Conservation (phyloP, 148 eudicot species). For the Mesembryanthemum crystallinum region DNA sequence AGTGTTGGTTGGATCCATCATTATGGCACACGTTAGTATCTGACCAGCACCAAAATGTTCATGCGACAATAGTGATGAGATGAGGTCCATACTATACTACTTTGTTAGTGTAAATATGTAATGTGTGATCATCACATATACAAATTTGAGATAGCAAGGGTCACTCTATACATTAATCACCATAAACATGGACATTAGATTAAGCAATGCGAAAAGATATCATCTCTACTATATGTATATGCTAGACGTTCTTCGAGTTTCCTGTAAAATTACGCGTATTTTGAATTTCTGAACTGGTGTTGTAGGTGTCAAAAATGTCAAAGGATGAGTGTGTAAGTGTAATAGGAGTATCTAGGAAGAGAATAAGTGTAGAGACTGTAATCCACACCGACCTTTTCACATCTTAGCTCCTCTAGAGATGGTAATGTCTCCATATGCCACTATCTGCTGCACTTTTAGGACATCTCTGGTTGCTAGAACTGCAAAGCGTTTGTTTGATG, state of each 20-base stretch:
- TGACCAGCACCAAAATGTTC: not conserved
- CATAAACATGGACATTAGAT: not conserved
- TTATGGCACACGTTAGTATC: constrained; percentile 14
- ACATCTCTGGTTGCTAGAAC: constrained; percentile 74
- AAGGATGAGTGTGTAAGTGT: not conserved
- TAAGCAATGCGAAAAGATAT: constrained; percentile 2
- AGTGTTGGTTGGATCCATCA: constrained; percentile 18
- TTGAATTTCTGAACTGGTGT: not conserved
- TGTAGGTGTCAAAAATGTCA: not conserved
- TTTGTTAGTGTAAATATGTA: no score
- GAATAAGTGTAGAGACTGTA: not conserved
- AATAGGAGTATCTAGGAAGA: not conserved
- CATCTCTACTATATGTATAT: not conserved
- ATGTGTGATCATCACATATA: not conserved
- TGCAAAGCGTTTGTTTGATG: constrained; percentile 29
- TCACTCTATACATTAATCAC: not conserved
- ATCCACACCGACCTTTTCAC: constrained; percentile 35
- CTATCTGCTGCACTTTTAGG: constrained; percentile 57
- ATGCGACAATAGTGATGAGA: no score
- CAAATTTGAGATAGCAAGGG: not conserved
- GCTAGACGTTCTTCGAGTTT: not conserved
- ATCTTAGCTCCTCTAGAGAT: constrained; percentile 84
- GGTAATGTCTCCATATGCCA: constrained; percentile 74
- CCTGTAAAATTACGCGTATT: not conserved
- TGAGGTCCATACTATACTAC: no score